Conservation (phyloP, 1,284 basidiomycete species). For the Amylostereum chailletii region DNA sequence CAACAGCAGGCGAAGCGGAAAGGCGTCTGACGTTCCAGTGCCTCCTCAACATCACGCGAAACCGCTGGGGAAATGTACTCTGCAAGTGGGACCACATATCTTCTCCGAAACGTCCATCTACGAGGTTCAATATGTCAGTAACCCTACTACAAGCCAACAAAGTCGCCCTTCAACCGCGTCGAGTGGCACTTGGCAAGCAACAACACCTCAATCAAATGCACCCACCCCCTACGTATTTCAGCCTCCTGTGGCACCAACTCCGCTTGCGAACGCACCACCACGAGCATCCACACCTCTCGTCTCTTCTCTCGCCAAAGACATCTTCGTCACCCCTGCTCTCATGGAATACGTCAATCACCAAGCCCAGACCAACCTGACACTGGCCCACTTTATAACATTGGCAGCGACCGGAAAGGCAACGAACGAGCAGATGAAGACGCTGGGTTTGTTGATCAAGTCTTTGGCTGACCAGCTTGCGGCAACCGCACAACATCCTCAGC, state of each 20-base stretch:
- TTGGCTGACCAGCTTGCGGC: conserved; percentile 20
- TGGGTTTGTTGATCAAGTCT: conserved; percentile 57
- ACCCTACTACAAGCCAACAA: conserved; percentile 6
- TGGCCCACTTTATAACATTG: conserved; percentile 53
- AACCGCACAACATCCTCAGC: not conserved
- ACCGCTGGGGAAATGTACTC: conserved; percentile 52
- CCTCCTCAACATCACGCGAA: conserved; percentile 59
- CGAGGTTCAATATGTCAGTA: conserved; percentile 49
- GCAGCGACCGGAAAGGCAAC: conserved; percentile 51
- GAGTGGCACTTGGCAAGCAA: conserved; percentile 17
- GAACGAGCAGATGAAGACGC: conserved; percentile 51
- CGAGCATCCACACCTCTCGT: conserved; percentile 25
- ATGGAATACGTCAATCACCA: conserved; percentile 58
- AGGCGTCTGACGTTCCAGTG: conserved; percentile 32
- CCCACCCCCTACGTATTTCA: conserved; percentile 9
- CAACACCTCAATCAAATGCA: conserved; percentile 15
- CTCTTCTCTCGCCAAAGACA: conserved; percentile 32
- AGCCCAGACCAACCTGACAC: conserved; percentile 51
- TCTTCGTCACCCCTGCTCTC: conserved; percentile 43
- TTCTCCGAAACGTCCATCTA: conserved; percentile 59
- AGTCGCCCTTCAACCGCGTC: conserved; percentile 4
- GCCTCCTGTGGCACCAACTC: conserved; percentile 2
- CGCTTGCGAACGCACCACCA: conserved; percentile 7
- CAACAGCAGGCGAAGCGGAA: conserved; percentile 45
- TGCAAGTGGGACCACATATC: conserved; percentile 64